Base-by-base conservation (phyloP, 331 rosid genomes). In the Acacia pycnantha region DNA sequence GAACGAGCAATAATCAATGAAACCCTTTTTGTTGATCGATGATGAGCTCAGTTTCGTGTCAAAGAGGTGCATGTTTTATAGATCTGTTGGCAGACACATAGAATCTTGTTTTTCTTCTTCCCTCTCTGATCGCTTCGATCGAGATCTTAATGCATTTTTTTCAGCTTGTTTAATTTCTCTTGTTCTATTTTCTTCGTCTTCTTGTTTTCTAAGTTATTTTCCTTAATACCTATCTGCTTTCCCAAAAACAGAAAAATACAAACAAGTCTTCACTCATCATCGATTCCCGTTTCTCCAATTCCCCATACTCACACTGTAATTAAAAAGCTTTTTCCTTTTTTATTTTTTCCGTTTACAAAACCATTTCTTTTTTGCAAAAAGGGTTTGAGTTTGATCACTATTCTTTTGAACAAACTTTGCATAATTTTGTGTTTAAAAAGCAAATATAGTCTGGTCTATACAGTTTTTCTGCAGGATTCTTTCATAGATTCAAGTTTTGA, bases 221-320 rank as follows among this genome's bases (percentile, higher is more conserved):
- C 65, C 4, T 29, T 4, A 14, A 22, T 2, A n/a, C 1, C 65
- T n/a, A 22, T 58, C 65, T 58, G 13, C 15, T 58, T 73, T 79
- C 64, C 62, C 41, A 68, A 41, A 40, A 76, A 59, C 77, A 61
- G 78, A 72, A 72, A 71, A 51, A 50, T 15, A 26, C 46, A 64
- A 50, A 78, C 35, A 41, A 8, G 33, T 50, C n/a, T 70, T 4
- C 8, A 5, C 22, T 65, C 24, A 6, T 8, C 4, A 47, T 22
- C 62, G 11, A 54, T 54, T n/a, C 62, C 71, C 71, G 48, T 82
- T 81, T 43, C 78, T 82, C 74, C 64, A 74, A 33, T 47, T 82
- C 70, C 70, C 80, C 9, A 70, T 50, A 35, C 77, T 35, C 27
- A 3, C 48, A 19, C 31, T 73, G 70, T 46, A 26, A 74, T 6